These are phyloP conservation scores for Kwoniella dejecticola DNA, from an alignment of 768 basidiomycete species.

Conservation along the genomic window DNA sequence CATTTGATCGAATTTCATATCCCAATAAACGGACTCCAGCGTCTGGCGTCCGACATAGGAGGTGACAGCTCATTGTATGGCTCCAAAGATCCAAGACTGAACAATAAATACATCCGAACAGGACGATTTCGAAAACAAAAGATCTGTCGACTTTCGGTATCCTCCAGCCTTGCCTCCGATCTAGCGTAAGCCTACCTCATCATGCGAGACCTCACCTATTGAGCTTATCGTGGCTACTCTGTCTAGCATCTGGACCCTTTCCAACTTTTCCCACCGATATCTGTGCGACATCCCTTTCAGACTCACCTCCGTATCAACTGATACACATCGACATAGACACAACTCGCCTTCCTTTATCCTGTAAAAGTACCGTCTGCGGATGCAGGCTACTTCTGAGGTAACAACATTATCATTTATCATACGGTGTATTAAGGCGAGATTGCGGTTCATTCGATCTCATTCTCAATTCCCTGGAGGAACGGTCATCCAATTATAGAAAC, in stretches of 20 bases:
- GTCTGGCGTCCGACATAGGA: too few relatives aligned
- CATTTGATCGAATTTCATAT: not conserved
- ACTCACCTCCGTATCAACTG: slow-evolving; percentile 7
- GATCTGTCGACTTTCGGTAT: too few relatives aligned
- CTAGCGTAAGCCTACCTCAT: too few relatives aligned
- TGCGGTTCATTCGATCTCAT: not conserved
- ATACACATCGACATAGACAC: not conserved
- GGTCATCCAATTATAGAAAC: not conserved
- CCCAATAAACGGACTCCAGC: too few relatives aligned
- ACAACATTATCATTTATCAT: too few relatives aligned
- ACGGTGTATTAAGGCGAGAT: too few relatives aligned
- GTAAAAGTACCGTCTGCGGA: not conserved
- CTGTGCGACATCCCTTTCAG: not conserved
- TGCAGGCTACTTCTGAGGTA: not conserved
- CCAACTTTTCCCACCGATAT: not conserved
- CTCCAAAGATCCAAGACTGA: too few relatives aligned
- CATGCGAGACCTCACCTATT: not conserved
- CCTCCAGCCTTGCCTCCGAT: too few relatives aligned
- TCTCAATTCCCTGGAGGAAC: slow-evolving; percentile 15
- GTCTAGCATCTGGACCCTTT: not conserved
- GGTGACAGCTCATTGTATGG: too few relatives aligned
- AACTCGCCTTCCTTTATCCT: slow-evolving; percentile 3
- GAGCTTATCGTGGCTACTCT: not conserved
- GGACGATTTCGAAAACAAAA: too few relatives aligned
- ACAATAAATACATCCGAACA: too few relatives aligned